phyloP scores from a whole-genome alignment of 257 asterid genomes.

The Solanum piurae region DNA sequence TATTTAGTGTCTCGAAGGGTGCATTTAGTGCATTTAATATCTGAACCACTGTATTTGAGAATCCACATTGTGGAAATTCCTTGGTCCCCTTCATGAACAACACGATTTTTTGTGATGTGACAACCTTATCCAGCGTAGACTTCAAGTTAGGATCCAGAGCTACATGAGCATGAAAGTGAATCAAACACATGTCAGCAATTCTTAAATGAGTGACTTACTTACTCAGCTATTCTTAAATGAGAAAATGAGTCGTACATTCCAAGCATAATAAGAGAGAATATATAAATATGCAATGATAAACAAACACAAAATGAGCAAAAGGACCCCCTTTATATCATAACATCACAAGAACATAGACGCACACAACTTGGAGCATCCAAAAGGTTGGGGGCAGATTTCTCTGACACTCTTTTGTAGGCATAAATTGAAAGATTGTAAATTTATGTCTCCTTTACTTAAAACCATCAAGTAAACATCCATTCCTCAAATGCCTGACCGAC shows the following conservation, averaged over 20 bases:
- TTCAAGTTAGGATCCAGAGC: constrained; percentile 70
- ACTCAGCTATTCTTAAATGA: background rate
- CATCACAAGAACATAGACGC: background rate
- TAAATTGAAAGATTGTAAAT: background rate
- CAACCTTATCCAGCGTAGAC: constrained; percentile 72
- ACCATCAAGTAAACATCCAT: background rate
- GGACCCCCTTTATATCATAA: background rate
- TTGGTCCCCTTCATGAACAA: constrained; percentile 89
- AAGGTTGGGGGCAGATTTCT: background rate
- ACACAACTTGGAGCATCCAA: background rate
- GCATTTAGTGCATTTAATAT: constrained; percentile 54
- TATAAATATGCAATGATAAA: background rate
- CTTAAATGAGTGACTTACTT: background rate
- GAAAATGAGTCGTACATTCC: background rate
- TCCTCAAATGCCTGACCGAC: background rate
- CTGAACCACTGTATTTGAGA: constrained; percentile 80
- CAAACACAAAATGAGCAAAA: background rate
- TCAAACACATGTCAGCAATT: background rate
- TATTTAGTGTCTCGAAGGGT: constrained; percentile 67
- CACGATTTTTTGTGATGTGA: constrained; percentile 58
- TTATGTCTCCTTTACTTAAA: background rate
- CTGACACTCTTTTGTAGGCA: background rate
- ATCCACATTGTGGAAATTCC: constrained; percentile 92
- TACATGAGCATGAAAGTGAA: constrained; percentile 14
- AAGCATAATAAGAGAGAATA: background rate